Evolutionary conservation across 2,329 filamentous ascomycete species (phyloP).

Genomic region (Pyrenochaeta sp.): DNA sequence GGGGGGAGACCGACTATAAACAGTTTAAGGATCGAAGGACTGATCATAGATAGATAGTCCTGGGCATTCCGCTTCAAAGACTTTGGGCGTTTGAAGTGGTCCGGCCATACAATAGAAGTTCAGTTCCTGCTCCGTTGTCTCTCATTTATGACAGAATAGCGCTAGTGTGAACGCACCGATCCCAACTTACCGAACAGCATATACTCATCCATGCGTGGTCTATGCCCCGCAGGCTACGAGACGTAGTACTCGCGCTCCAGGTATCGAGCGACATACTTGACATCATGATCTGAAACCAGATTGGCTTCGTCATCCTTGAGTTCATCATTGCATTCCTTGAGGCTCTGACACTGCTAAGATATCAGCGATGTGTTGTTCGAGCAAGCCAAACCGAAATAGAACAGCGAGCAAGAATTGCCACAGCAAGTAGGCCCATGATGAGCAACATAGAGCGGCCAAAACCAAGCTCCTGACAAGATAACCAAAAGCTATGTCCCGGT

Average conservation of each 20-base stretch:
- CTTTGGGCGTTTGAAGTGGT: background rate
- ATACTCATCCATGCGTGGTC: background rate
- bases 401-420: background rate
- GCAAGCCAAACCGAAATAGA: too few relatives aligned
- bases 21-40: background rate
- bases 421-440: background rate
- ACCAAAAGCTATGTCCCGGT: background rate
- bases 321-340: constrained; percentile 22
- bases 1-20: constrained; percentile 10
- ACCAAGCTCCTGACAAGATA: background rate
- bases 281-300: constrained; percentile 21
- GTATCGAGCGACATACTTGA: constrained; percentile 24
- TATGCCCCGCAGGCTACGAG: constrained; percentile 2
- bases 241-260: constrained; percentile 36
- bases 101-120: background rate
- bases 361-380: constrained; percentile 1
- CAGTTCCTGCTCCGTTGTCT: background rate
- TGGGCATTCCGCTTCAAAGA: background rate
- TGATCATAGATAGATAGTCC: background rate
- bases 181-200: background rate
- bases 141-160: background rate
- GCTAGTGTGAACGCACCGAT: background rate
- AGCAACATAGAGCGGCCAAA: too few relatives aligned
- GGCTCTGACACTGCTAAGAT: constrained; percentile 24
- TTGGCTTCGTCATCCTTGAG: background rate